Percentiles rank a stretch among this genome's conserved stretches.
Evolutionary conservation across 805 yeast species (phyloP).

Genomic region (Vanderwaltozyma tropicalis): DNA sequence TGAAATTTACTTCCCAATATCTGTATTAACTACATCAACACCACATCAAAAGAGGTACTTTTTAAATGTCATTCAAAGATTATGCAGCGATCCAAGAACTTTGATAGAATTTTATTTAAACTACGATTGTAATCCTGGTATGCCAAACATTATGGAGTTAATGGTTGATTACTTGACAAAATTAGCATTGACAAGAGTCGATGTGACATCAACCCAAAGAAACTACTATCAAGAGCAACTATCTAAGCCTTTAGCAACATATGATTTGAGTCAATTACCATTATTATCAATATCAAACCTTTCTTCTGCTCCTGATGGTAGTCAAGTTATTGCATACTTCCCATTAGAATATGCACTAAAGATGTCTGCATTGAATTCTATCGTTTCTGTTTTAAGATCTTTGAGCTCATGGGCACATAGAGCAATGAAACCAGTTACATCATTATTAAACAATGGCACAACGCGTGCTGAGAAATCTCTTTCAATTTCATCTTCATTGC

Average conservation of each 20-base stretch:
- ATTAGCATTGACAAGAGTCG: slow-evolving; percentile 59
- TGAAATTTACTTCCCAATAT: slow-evolving; percentile 88
- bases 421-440: slow-evolving; percentile 30
- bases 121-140: slow-evolving; percentile 80
- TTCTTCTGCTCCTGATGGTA: slow-evolving; percentile 24
- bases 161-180: slow-evolving; percentile 64
- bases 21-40: slow-evolving; percentile 85
- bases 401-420: slow-evolving; percentile 81
- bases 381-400: slow-evolving; percentile 74
- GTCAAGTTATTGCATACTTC: slow-evolving; percentile 26
- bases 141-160: slow-evolving; percentile 79
- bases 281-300: slow-evolving; percentile 62
- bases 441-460: slow-evolving; percentile 1
- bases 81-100: slow-evolving; percentile 82
- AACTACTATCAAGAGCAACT: slow-evolving; percentile 41
- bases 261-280: slow-evolving; percentile 65
- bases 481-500: slow-evolving; percentile 11
- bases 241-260: slow-evolving; percentile 56
- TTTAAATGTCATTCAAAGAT: slow-evolving; percentile 65
- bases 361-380: slow-evolving; percentile 66
- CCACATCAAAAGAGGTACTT: slow-evolving; percentile 87
- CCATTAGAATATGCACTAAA: slow-evolving; percentile 81
- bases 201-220: slow-evolving; percentile 60
- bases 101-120: slow-evolving; percentile 87
- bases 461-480: slow-evolving; percentile 5